Base-by-base conservation (phyloP, 2,329 filamentous ascomycete genomes). In the Talaromyces sp. region DNA sequence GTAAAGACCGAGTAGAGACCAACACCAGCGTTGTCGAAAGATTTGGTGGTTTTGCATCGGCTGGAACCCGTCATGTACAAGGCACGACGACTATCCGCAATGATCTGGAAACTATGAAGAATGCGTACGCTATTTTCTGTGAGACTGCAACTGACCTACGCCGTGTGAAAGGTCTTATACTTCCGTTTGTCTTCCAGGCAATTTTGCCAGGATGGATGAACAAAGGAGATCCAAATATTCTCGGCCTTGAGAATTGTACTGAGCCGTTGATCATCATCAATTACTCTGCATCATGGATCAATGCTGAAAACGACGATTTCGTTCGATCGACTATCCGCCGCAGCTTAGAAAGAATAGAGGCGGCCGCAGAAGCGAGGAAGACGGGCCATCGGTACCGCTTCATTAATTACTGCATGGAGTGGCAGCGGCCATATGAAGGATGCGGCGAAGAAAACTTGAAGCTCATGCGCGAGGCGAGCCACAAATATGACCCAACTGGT, bases 361-460 rank as follows among this genome's bases (percentile, higher is more conserved):
- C 47, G 16, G 47, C 59, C 22, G 47, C 59, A 52, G 47, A 62
- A 41, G 47, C 45, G 59, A 62, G 59, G 13, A 62, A 62, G 59
- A 16, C 47, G 6, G 47, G 22, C 33, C 59, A 62, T 47, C 47
- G 19, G 45, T 62, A 62, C 59, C 59, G 59, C 59, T 62, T 62
- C 47, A 62, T 52, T 41, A 62, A 62, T 62, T 62, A 62, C 59
- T 62, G 59, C 59, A 62, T 52, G 59, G 59, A 62, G 47, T 62
- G 59, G 59, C 47, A 62, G 47, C 59, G 35, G 47, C 59, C 35
- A 43, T 62, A 62, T 52, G 35, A 62, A 62, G 59, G 75, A 11
- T 84, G 83, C 60, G 81, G 82, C 0, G 37, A 69, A 1, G 71
- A 73, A 1, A 83, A 80, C 19, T 66, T 79, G 47, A 70, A 69